Evolutionary conservation across 2,329 filamentous ascomycete genomes (phyloP), one percentile per base, ranked within the genome.

Genomic region (Penicillium vulpinum): DNA sequence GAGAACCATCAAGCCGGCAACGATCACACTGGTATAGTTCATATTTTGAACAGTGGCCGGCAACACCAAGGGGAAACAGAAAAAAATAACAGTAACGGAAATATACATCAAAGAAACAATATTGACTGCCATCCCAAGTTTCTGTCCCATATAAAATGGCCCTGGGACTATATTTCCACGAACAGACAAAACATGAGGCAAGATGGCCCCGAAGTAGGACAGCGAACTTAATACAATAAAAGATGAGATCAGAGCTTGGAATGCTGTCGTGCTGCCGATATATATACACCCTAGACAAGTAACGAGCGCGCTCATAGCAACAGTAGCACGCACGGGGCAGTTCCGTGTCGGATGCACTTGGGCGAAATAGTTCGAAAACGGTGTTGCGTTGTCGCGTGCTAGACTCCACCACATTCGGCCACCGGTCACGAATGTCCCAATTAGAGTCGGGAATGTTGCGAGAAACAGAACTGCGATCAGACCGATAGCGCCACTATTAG

Each of bases 221-320:
- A 82, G 66, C 0, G 81, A 81, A 3, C 76, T 75, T 0, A 86
- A 75, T 15, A 86, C 77, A 51, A 84, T 79, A 67, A 84, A 86
- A 0, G 78, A 81, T 10, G 85, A 85, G 8, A 89, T 82, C 26
- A 90, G 83, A 0, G 87, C 87, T 40, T 83, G 82, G 73, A 90
- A 90, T 0, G 88, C 88, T 0, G 85, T 87, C 1, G 78, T 81
- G 58, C 79, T 85, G n/a, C 83, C 87, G 1, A 90, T 80, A 61
- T 88, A 89, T 43, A 90, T 85, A 40, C 78, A 79, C 0, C 85
- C 86, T 0, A 90, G 75, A 3, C 86, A 68, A 0, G 85, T 85
- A 24, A 81, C 80, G 52, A 81, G 71, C 39, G 74, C 59, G 4
- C 77, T 73, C 75, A 80, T 82, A 9, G 78, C 73, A 1, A 87